Conservation (phyloP, 148 eudicot genomes). For the Rhododendron ovatum region DNA sequence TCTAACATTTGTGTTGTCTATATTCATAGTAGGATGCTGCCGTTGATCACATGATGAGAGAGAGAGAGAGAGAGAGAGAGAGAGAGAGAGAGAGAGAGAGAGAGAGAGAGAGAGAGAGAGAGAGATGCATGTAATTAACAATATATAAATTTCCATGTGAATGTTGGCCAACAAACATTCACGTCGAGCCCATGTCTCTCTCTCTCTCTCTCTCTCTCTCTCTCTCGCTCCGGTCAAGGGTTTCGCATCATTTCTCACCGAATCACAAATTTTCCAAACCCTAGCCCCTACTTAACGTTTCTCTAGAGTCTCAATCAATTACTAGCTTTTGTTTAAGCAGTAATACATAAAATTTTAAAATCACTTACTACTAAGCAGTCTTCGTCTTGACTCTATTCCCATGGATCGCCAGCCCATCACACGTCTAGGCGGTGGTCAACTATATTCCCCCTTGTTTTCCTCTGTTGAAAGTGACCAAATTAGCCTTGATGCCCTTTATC, state of each 20-base stretch:
- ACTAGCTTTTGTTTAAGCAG: not conserved
- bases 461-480: conserved; percentile 2
- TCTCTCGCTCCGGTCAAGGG: conserved; percentile 30
- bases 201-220: conserved; percentile 12
- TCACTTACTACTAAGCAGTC: not conserved
- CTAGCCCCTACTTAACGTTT: conserved; percentile 22
- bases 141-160: conserved; percentile 43
- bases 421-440: conserved; percentile 77
- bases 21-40: not conserved
- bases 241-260: conserved; percentile 20
- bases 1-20: not conserved
- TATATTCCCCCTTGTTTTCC: not conserved
- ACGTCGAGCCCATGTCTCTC: conserved; percentile 48
- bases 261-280: conserved; percentile 15
- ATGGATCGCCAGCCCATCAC: conserved; percentile 49
- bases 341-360: not conserved
- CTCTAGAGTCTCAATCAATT: conserved; percentile 7
- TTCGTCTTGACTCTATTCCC: conserved; percentile 22
- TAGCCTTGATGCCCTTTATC: conserved; percentile 8
- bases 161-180: conserved; percentile 90
- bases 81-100: not conserved
- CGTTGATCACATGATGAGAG: conserved; percentile 31
- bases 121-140: conserved; percentile 6
- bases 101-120: conserved; percentile 9
- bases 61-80: no score